Conservation (phyloP, 331 rosid genomes). For the Pyrus hybrid region DNA sequence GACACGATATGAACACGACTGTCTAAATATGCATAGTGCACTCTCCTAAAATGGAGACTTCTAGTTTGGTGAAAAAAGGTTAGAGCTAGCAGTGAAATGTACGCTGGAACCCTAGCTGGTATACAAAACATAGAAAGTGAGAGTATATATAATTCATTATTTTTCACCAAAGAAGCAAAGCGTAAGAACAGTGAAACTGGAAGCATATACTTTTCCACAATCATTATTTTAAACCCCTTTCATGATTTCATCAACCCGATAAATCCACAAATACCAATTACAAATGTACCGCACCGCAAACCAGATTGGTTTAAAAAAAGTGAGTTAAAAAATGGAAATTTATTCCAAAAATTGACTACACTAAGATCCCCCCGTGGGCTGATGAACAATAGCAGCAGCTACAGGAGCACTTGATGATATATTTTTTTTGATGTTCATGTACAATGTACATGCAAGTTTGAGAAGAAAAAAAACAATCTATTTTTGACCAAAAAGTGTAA, state of each 20-base stretch:
- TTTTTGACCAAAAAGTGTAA: neutral
- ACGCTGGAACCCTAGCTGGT: neutral
- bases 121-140: neutral
- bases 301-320: slow-evolving; percentile 9
- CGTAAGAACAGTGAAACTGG: neutral
- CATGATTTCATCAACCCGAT: neutral
- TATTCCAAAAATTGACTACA: slow-evolving; percentile 5
- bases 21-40: neutral
- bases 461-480: slow-evolving; percentile 11
- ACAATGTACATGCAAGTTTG: neutral
- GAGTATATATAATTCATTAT: slow-evolving; percentile 8
- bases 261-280: slow-evolving; percentile 1
- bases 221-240: neutral
- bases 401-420: neutral
- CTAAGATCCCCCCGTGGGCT: neutral
- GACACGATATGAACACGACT: neutral
- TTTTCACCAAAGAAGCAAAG: slow-evolving; percentile 30
- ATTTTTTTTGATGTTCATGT: too few species aligned
- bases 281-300: neutral
- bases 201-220: neutral
- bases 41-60: neutral
- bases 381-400: neutral
- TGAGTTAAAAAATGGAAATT: neutral
- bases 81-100: neutral
- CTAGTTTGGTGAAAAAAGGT: neutral